Conservation (phyloP, 805 yeast species). For the Sugiyamaella mastotermitis region DNA sequence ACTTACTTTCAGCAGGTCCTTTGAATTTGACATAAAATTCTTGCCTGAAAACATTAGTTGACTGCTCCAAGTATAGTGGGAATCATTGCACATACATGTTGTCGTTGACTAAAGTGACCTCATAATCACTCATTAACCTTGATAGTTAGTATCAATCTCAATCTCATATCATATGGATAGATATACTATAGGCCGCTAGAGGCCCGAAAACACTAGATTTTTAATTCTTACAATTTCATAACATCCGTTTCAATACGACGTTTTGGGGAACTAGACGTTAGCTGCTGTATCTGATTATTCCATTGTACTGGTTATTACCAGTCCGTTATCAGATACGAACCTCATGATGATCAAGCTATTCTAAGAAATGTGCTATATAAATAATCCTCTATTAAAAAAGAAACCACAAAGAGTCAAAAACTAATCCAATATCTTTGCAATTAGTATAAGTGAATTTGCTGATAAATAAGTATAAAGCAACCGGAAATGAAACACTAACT, state of each 20-base stretch:
- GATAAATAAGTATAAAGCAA: no score
- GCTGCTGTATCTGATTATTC: no score
- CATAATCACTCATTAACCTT: conserved; percentile 84
- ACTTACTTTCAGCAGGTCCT: conserved; percentile 69
- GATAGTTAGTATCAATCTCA: conserved; percentile 2
- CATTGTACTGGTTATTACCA: no score
- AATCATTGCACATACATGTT: conserved; percentile 39
- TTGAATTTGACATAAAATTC: conserved; percentile 78
- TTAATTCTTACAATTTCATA: conserved; percentile 67
- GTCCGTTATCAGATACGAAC: no score
- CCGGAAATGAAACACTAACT: no score
- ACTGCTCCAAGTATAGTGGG: background rate
- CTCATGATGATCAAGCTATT: no score
- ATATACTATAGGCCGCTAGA: background rate
- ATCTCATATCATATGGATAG: background rate
- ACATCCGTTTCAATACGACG: conserved; percentile 91
- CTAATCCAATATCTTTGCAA: no score
- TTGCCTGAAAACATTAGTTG: conserved; percentile 52
- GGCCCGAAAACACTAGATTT: background rate
- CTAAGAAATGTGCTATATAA: no score
- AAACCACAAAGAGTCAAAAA: no score
- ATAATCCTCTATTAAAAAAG: no score
- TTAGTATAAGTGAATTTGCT: no score
- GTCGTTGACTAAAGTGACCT: conserved; percentile 76
- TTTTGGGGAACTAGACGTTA: conserved; percentile 59